These are phyloP conservation scores for Nicotiana knightiana DNA, from an alignment of 257 asterid genomes.

Conservation along the genomic window DNA sequence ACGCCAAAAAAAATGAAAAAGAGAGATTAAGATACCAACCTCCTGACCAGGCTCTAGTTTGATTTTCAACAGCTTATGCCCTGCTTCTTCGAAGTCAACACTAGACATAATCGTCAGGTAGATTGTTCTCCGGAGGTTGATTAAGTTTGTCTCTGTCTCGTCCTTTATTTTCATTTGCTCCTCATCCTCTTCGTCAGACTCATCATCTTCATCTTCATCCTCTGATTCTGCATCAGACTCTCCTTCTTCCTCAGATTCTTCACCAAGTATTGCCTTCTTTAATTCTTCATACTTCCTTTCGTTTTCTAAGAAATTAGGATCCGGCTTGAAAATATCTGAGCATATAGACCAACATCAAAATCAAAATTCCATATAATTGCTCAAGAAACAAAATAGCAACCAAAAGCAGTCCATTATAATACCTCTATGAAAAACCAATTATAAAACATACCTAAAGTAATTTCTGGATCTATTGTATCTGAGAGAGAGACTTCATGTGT, in stretches of 20 bases:
- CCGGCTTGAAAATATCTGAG: constrained; percentile 77
- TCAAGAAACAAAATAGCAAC: constrained; percentile 3
- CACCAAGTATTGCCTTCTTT: constrained; percentile 84
- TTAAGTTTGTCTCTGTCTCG: constrained; percentile 84
- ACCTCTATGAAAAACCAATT: neutral
- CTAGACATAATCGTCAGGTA: constrained; percentile 95
- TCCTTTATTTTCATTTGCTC: constrained; percentile 82
- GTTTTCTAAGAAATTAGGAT: constrained; percentile 76
- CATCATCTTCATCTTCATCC: constrained; percentile 69
- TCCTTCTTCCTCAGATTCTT: constrained; percentile 74
- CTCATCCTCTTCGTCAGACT: constrained; percentile 77
- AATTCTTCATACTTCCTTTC: constrained; percentile 81
- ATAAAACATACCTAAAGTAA: constrained; percentile 44
- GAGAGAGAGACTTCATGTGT: constrained; percentile 82
- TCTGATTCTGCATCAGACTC: constrained; percentile 58
- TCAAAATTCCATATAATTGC: constrained; percentile 2
- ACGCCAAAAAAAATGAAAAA: neutral
- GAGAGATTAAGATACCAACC: constrained; percentile 36
- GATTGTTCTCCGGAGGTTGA: constrained; percentile 86
- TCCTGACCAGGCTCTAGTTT: constrained; percentile 97
- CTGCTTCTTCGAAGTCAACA: constrained; percentile 95
- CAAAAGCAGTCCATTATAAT: neutral
- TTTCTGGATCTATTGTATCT: constrained; percentile 73
- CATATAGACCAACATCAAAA: neutral
- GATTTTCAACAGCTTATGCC: constrained; percentile 78